Percentiles rank a stretch among this genome's conserved stretches.
Evolutionary conservation across 768 basidiomycete genomes (phyloP).

Genomic region (Glaciozyma antarctica): DNA sequence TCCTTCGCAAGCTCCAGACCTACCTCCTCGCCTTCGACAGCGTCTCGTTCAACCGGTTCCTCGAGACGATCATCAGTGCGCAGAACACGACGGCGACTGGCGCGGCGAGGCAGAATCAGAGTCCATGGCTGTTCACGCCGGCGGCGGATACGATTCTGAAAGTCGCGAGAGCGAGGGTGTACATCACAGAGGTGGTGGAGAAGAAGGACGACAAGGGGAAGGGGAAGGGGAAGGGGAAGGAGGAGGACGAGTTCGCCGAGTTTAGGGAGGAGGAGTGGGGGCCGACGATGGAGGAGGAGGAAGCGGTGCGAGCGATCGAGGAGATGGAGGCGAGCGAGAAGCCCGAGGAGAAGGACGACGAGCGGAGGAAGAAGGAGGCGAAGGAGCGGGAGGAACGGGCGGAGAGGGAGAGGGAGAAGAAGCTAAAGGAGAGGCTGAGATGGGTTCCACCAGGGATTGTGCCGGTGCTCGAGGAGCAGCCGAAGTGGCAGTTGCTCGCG

Average conservation of each 20-base stretch:
- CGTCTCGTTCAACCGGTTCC: conserved; percentile 78
- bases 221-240: conserved; percentile 46
- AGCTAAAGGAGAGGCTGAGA: conserved; percentile 7
- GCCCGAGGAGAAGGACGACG: conserved; percentile 1
- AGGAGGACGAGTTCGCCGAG: conserved; percentile 38
- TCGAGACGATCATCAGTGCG: conserved; percentile 72
- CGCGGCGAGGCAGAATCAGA: conserved; percentile 55
- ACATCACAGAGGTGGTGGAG: conserved; percentile 38
- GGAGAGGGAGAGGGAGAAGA: not conserved
- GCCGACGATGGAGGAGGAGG: conserved; percentile 24
- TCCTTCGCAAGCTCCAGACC: conserved; percentile 71
- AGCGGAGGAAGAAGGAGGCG: conserved; percentile 3
- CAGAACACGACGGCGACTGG: conserved; percentile 48
- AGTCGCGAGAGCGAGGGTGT: conserved; percentile 71
- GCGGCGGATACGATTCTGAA: conserved; percentile 79
- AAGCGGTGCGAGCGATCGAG: conserved; percentile 17
- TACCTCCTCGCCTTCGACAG: conserved; percentile 85
- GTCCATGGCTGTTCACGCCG: conserved; percentile 85
- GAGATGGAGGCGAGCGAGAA: conserved; percentile 5
- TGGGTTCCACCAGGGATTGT: conserved; percentile 73
- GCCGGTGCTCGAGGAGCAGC: conserved; percentile 82
- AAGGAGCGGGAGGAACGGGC: conserved; percentile 2
- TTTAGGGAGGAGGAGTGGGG: conserved; percentile 23
- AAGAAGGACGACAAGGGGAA: conserved; percentile 35
- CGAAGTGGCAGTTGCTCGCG: conserved; percentile 80